phyloP scores from a whole-genome alignment of 768 basidiomycete genomes.

The Cystobasidium ongulense region DNA sequence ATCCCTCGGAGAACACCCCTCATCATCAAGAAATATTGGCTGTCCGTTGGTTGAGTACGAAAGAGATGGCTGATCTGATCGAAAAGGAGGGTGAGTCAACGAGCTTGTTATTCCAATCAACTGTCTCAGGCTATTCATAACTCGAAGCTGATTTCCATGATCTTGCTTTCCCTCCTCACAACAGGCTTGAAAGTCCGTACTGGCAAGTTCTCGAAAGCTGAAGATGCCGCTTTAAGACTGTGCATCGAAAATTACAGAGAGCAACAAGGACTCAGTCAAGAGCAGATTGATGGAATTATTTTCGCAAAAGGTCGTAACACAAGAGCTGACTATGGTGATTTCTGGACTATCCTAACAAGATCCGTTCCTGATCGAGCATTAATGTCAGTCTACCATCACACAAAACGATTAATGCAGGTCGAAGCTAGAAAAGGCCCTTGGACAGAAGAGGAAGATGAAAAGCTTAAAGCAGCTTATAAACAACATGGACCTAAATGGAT shows the following conservation, averaged over 20 bases:
- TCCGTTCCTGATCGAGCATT: constrained; percentile 32
- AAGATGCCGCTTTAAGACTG: constrained; percentile 31
- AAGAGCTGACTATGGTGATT: neutral
- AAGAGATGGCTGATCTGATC: constrained; percentile 28
- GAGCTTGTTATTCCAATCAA: constrained; percentile 27
- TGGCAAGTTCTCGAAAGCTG: constrained; percentile 34
- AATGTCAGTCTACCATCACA: constrained; percentile 35
- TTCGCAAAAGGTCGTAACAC: constrained; percentile 5
- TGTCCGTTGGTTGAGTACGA: constrained; percentile 29
- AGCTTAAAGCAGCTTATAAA: constrained; percentile 17
- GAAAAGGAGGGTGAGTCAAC: constrained; percentile 27
- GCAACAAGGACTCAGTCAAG: neutral
- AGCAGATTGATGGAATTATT: constrained; percentile 25
- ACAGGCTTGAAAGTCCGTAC: constrained; percentile 32
- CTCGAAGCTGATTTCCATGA: too few relatives aligned
- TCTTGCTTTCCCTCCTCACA: too few relatives aligned
- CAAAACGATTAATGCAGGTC: constrained; percentile 23
- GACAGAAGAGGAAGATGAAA: constrained; percentile 30
- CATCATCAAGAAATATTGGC: constrained; percentile 6
- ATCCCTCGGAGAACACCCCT: neutral
- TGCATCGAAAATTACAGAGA: constrained; percentile 27
- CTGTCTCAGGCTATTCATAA: neutral
- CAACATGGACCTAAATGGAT: constrained; percentile 13
- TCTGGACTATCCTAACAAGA: constrained; percentile 28
- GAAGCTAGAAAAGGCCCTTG: constrained; percentile 6